These are phyloP conservation scores for Cyclotella sp. DNA, from an alignment of 108 stramenopile genomes.

Conservation along the genomic window DNA sequence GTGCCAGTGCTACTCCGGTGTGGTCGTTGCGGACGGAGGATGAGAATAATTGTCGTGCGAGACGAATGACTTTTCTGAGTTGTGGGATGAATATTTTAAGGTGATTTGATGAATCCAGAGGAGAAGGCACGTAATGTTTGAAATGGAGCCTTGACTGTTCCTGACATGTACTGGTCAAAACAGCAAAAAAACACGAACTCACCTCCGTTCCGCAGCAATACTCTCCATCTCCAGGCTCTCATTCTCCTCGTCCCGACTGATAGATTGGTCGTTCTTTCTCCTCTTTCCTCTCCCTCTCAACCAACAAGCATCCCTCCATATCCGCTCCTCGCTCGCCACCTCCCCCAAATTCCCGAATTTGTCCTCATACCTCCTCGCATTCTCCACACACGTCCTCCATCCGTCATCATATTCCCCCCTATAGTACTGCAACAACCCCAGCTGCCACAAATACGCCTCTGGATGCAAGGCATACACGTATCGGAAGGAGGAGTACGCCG, in stretches of 20 bases:
- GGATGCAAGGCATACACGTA: slow-evolving; percentile 72
- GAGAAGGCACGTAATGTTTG: neutral
- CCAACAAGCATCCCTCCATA: slow-evolving; percentile 83
- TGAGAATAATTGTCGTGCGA: slow-evolving; percentile 72
- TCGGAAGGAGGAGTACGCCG: slow-evolving; percentile 63
- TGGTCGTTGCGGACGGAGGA: slow-evolving; percentile 54
- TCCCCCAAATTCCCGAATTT: slow-evolving; percentile 53
- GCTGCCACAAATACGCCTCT: slow-evolving; percentile 83
- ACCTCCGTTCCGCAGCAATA: slow-evolving; percentile 41
- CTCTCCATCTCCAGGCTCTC: slow-evolving; percentile 29
- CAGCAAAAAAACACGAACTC: neutral
- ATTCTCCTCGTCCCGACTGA: slow-evolving; percentile 14
- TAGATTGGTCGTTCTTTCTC: slow-evolving; percentile 1
- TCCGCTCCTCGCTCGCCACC: slow-evolving; percentile 82
- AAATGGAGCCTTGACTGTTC: neutral
- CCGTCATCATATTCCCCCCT: slow-evolving; percentile 61
- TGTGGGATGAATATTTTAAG: slow-evolving; percentile 17
- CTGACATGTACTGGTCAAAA: neutral
- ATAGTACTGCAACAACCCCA: slow-evolving; percentile 82
- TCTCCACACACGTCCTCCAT: slow-evolving; percentile 62
- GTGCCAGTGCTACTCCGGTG: slow-evolving; percentile 53
- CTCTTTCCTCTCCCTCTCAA: slow-evolving; percentile 43
- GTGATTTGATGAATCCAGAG: slow-evolving; percentile 33
- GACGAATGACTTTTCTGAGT: slow-evolving; percentile 60
- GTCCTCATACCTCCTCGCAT: slow-evolving; percentile 63